Evolutionary conservation across 202 grass and related monocot species (phyloP), one percentile per base, ranked within the genome.

Genomic region (Musa balbisiana): DNA sequence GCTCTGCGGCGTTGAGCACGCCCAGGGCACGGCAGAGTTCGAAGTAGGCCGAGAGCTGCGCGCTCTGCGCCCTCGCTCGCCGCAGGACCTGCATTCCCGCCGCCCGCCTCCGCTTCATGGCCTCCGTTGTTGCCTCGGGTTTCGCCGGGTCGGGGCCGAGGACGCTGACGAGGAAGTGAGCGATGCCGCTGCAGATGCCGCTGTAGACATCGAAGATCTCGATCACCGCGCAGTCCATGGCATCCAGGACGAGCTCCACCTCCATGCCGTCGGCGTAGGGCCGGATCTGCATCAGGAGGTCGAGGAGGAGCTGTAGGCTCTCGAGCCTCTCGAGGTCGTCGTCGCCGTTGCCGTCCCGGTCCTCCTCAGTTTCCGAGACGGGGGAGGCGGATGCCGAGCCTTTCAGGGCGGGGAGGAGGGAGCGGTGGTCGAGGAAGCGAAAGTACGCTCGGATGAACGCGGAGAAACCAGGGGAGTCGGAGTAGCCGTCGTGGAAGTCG

Each of bases 131-230:
- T n/a, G 80, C 19, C 15, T 70, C 83, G 53, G 83, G 73, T 2
- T 77, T 81, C 0, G 82, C 12, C 4, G 59, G 49, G 17, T 62
- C 12, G 20, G 21, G 77, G 4, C 88, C 87, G 3, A 86, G 80
- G 10, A 86, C 78, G 20, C 72, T 58, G n/a, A 94, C 81, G 53
- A 98, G 89, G 85, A 94, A 92, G 25, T 81, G 79, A 1, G 89
- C 85, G 53, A 98, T 90, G 63, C 94, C 88, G 23, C 81, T 87
- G 84, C 94, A 89, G 16, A 98, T 83, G 63, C 84, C 76, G 81
- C 88, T 92, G 85, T 98, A 94, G 6, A 98, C 94, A 79, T 98
- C 94, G 76, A 94, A 98, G 71, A 92, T 92, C 83, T 98, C 91
- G 72, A 94, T 83, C 56, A 90, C 83, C 14, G 89, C 88, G 53